Evolutionary conservation across 2,329 filamentous ascomycete genomes (phyloP), one percentile per base, ranked within the genome.

Genomic region (Ramichloridium luteum): DNA sequence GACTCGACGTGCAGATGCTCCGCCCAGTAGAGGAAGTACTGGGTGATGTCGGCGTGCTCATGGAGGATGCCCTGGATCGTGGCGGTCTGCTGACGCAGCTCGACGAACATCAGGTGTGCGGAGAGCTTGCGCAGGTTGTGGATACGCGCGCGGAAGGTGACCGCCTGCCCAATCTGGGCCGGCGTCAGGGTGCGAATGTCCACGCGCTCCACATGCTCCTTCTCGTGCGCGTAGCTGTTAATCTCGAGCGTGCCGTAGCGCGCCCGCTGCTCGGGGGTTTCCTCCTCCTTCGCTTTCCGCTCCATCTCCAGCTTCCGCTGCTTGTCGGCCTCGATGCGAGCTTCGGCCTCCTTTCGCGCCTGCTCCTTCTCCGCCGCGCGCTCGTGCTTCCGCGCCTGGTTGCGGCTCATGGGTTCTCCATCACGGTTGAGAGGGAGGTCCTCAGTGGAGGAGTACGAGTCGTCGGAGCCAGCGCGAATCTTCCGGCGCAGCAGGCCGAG

Each of bases 51-150:
- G 5, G 73, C 70, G 42, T 74, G 62, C 43, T 70, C 63, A 38
- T 73, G 64, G 25, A 94, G 63, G 3, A 93, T 81, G 39, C 83
- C 85, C 56, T 94, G 86, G 31, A 93, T 73, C 14, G 84, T 90
- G 43, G 72, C 68, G 9, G 80, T 75, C 58, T 86, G 80, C 58
- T 93, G 83, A 34, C 86, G 77, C 51, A 93, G 79, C 36, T 93
- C 71, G 26, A 93, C 62, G 56, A 93, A 93, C 47, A 84, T 81
- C 18, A 93, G 66, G 44, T 80, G 78, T 46, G 81, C 70, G 51
- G 83, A 88, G 61, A 93, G 70, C 46, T 79, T 78, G 28, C 86
- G 75, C 36, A 90, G 68, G 35, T 85, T 82, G 55, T 88, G 80
- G 13, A 90, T 64, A 18, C 82, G 70, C 20, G 77, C 79, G 25